These are phyloP conservation scores for Peltaster fructicola DNA, from an alignment of 2,329 filamentous ascomycete genomes.

Conservation along the genomic window DNA sequence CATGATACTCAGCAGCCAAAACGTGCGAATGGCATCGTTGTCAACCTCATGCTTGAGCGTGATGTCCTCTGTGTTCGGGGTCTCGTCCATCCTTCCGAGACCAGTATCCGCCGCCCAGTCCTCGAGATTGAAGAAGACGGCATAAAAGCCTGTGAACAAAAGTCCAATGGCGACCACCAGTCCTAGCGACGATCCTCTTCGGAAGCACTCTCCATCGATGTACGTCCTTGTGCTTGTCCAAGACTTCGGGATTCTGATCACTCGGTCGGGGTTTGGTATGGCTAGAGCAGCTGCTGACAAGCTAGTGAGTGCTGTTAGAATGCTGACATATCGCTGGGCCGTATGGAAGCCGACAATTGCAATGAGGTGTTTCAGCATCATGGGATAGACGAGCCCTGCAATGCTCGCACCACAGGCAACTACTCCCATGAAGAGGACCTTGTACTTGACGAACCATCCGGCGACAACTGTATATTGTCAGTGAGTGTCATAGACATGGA, in stretches of 20 bases:
- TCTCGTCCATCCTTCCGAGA: conserved; percentile 21
- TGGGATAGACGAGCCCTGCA: conserved; percentile 24
- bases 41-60: conserved; percentile 8
- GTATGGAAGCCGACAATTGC: conserved; percentile 26
- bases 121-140: conserved; percentile 35
- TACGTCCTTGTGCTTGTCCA: conserved; percentile 21
- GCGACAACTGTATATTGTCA: conserved; percentile 23
- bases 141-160: conserved; percentile 35
- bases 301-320: conserved; percentile 23
- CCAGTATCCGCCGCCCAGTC: conserved; percentile 31
- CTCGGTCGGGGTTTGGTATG: conserved; percentile 25
- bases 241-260: conserved; percentile 20
- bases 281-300: conserved; percentile 26
- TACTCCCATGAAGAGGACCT: conserved; percentile 31
- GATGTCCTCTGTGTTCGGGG: conserved; percentile 7
- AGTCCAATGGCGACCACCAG: conserved; percentile 28
- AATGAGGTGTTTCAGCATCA: conserved; percentile 29
- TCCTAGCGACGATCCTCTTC: too few species aligned
- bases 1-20: conserved; percentile 33
- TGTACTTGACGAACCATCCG: conserved; percentile 31
- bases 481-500: not conserved
- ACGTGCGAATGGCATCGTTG: conserved; percentile 25
- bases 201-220: conserved; percentile 27
- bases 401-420: conserved; percentile 34
- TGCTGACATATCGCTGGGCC: conserved; percentile 25